Conservation (phyloP, 352 stramenopile species). For the Phytophthora pseudosyringae region DNA sequence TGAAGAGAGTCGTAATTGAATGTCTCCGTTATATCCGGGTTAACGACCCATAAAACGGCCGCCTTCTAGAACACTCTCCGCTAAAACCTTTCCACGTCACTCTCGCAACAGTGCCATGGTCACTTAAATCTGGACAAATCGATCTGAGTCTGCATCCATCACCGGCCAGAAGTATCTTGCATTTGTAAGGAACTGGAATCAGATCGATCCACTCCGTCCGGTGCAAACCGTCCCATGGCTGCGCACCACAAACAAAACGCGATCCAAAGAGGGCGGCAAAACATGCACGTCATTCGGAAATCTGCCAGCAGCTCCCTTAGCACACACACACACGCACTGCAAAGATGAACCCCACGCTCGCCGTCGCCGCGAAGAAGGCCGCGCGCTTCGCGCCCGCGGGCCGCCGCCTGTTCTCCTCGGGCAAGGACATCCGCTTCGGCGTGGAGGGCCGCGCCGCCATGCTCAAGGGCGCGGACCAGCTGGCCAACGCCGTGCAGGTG, state of each 20-base stretch:
- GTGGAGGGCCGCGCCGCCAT: conserved; percentile 97
- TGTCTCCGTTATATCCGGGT: background rate
- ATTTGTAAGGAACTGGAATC: background rate
- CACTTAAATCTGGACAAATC: conserved; percentile 17
- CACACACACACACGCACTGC: background rate
- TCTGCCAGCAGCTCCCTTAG: conserved; percentile 22
- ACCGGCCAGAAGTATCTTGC: background rate
- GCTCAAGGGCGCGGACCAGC: conserved; percentile 98
- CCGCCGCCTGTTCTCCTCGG: conserved; percentile 84
- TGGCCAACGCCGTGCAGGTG: conserved; percentile 99
- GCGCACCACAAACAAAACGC: conserved; percentile 20
- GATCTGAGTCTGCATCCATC: conserved; percentile 7
- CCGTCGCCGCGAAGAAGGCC: conserved; percentile 72
- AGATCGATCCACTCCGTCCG: conserved; percentile 1
- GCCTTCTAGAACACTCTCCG: conserved; percentile 40
- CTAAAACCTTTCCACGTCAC: conserved; percentile 15
- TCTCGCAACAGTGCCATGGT: conserved; percentile 23
- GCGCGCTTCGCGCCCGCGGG: conserved; percentile 41
- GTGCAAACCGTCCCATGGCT: conserved; percentile 14
- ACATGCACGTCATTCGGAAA: conserved; percentile 40
- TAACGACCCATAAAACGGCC: background rate
- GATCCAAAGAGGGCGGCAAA: conserved; percentile 1
- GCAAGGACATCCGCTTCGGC: conserved; percentile 99
- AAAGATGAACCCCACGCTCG: conserved; percentile 79
- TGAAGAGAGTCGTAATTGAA: background rate